phyloP scores from a whole-genome alignment of 108 stramenopile genomes.

The Skeletonema potamos region DNA sequence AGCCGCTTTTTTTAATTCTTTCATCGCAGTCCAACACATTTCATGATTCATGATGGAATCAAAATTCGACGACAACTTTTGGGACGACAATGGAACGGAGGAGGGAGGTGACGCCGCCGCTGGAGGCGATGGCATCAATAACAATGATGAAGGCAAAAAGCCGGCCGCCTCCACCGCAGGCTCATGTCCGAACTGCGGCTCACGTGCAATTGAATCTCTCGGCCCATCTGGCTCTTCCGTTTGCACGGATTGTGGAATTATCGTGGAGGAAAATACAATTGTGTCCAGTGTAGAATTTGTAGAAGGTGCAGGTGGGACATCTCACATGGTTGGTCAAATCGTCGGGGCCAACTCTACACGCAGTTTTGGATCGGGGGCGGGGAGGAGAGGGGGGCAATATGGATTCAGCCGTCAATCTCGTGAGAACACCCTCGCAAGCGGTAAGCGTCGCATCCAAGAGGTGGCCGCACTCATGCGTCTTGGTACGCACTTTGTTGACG shows the following conservation, averaged over 20 bases:
- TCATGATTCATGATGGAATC: conserved; percentile 18
- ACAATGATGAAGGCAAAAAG: not conserved
- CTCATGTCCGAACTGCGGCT: conserved; percentile 88
- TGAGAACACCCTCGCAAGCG: conserved; percentile 91
- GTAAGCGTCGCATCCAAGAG: conserved; percentile 80
- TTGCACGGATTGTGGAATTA: conserved; percentile 90
- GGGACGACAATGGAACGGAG: conserved; percentile 23
- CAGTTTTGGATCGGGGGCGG: conserved; percentile 36
- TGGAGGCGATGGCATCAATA: not conserved
- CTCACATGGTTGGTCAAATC: conserved; percentile 88
- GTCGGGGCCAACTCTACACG: conserved; percentile 68
- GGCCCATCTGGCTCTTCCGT: conserved; percentile 75
- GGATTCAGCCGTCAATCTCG: conserved; percentile 89
- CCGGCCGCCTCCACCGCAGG: not conserved
- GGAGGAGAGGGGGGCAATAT: conserved; percentile 69
- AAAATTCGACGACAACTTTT: conserved; percentile 46
- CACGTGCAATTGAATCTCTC: conserved; percentile 80
- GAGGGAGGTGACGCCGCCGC: conserved; percentile 1
- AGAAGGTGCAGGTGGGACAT: conserved; percentile 88
- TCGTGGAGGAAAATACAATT: conserved; percentile 93
- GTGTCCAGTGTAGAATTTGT: conserved; percentile 90
- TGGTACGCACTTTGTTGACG: conserved; percentile 84
- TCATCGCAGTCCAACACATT: not conserved
- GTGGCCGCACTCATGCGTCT: conserved; percentile 83
- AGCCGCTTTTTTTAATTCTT: too few species aligned